Base-by-base conservation (phyloP, 495 filamentous ascomycete genomes). In the Hypoxylon fragiforme region DNA sequence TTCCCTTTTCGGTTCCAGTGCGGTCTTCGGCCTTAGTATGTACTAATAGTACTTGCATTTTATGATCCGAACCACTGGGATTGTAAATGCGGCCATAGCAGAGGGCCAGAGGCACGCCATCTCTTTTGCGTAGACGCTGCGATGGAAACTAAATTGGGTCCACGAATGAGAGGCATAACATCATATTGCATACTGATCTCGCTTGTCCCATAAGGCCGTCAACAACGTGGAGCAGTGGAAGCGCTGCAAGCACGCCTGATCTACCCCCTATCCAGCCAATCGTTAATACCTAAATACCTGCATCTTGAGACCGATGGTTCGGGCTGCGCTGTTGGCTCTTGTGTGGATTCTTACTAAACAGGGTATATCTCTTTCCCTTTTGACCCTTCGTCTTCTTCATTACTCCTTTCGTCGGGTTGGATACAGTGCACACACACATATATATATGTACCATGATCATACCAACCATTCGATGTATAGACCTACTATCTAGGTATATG, bases 241-340 rank as follows among this genome's bases (percentile, higher is more conserved):
- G 60, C 53, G 61, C 58, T 64, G 64, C 64, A 64, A 16, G 52
- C 50, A 60, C 61, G 64, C 64, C 64, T 67, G 61, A 62, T 64
- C 54, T 53, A 48, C 51, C 56, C 44, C 24, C 41, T 44, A 43
- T 38, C 45, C 39, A 42, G 30, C 62, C 65, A 67, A 67, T 67
- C 58, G 62, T 3, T 18, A 45, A 18, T 15, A 26, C 18, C 44
- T 53, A 11, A 45, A 18, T 15, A 26, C 18, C 44, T 53, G 11
- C 2, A 42, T 28, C 30, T 43, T 39, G 53, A 62, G 48, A 48
- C 52, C 52, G 48, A 51, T 48, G 41, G 47, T 16, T 46, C 54
- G 59, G 47, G n/a, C 50, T 45, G 54, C 39, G 57, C 57, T 60
- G 57, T 60, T 60, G 62, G 48, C 44, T 34, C 43, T 58, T 43